A percentile compares a stretch with the other conserved stretches of the same genome.
Conservation (phyloP, 2,329 filamentous ascomycete genomes). For the Cryphonectria naterciae region DNA sequence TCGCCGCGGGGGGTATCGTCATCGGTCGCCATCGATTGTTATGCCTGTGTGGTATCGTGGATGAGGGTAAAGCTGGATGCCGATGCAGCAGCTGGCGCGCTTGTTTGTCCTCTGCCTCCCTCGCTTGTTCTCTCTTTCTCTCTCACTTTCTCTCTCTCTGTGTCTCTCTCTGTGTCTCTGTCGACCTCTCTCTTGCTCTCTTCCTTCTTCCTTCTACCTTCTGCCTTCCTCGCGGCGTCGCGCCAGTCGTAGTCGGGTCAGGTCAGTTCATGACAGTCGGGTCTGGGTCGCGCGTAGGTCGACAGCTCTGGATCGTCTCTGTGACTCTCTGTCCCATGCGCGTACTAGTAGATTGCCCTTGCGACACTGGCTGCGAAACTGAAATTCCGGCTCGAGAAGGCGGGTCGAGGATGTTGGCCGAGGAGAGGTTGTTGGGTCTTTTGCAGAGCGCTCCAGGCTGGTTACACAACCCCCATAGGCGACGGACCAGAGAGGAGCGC, state of each 20-base stretch:
- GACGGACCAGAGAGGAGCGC: neutral
- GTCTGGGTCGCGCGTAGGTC: neutral
- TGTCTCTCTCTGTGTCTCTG: neutral
- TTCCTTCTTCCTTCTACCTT: neutral
- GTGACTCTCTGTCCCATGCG: neutral
- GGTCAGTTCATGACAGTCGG: conserved; percentile 28
- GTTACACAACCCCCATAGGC: neutral
- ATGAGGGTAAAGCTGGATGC: neutral
- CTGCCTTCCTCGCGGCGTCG: conserved; percentile 23
- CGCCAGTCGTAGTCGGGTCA: conserved; percentile 20
- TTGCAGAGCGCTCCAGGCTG: neutral
- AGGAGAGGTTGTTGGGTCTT: neutral
- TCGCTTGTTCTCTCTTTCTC: neutral
- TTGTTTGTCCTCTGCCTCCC: neutral
- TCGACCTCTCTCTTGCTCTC: neutral
- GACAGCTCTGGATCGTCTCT: neutral
- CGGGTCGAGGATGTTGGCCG: neutral
- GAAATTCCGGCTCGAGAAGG: neutral
- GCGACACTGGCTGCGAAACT: neutral
- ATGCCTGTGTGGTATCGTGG: neutral
- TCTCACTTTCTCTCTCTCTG: neutral
- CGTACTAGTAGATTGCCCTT: neutral
- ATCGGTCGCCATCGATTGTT: conserved; percentile 19
- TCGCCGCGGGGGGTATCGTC: conserved; percentile 23
- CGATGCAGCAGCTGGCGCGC: conserved; percentile 1